Conservation (phyloP, 2,329 filamentous ascomycete genomes). For the Allantophomopsis cytisporea region DNA sequence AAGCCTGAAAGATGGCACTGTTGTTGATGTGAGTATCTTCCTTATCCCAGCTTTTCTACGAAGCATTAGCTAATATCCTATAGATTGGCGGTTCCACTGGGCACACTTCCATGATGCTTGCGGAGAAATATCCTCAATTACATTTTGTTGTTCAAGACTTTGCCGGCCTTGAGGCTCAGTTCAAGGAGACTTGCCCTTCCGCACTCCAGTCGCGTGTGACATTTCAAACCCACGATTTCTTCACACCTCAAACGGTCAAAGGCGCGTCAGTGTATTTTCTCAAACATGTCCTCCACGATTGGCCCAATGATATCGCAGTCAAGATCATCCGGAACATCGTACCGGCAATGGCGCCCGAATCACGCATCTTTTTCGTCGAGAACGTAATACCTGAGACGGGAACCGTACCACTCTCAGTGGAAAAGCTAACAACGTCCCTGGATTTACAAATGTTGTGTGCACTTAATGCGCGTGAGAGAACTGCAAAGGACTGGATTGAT, state of each 20-base stretch:
- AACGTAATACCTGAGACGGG: conserved; percentile 23
- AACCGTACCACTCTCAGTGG: conserved; percentile 13
- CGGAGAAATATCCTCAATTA: conserved; percentile 9
- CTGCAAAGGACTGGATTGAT: conserved; percentile 18
- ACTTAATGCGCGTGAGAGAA: conserved; percentile 21
- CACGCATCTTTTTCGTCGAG: conserved; percentile 28
- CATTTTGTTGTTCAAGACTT: conserved; percentile 13
- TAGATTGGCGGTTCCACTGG: conserved; percentile 15
- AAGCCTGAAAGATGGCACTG: conserved; percentile 9
- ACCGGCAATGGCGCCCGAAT: conserved; percentile 16
- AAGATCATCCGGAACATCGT: conserved; percentile 8
- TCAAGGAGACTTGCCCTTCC: background rate
- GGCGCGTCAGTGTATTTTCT: conserved; percentile 20
- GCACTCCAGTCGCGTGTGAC: conserved; percentile 1
- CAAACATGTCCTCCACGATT: conserved; percentile 18
- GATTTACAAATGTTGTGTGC: conserved; percentile 24
- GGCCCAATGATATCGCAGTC: conserved; percentile 7
- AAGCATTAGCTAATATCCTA: background rate
- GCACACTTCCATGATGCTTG: conserved; percentile 10
- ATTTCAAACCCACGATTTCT: conserved; percentile 21
- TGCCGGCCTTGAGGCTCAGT: conserved; percentile 5
- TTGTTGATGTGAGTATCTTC: conserved; percentile 10
- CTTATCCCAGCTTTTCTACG: background rate
- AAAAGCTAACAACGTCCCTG: conserved; percentile 10
- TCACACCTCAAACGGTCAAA: conserved; percentile 22